Conservation (phyloP, 2,329 filamentous ascomycete genomes). For the Dactylellina sp. region DNA sequence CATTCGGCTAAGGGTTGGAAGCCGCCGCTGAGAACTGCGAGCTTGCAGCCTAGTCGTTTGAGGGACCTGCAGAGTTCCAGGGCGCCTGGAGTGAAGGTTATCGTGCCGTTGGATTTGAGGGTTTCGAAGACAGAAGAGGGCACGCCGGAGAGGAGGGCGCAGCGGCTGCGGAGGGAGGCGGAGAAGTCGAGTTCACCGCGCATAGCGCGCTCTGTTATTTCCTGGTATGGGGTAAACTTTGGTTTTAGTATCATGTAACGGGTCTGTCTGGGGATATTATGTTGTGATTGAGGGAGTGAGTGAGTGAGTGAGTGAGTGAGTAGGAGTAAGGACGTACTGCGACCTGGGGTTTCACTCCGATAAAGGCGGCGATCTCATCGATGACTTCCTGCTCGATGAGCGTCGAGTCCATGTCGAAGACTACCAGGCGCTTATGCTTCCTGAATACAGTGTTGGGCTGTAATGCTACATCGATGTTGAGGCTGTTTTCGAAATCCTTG, state of each 20-base stretch:
- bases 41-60: constrained; percentile 82
- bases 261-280: no score
- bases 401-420: constrained; percentile 99
- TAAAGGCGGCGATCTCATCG: constrained; percentile 87
- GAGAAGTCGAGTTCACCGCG: constrained; percentile 94
- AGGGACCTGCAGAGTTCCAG: constrained; percentile 78
- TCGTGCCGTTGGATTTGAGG: constrained; percentile 72
- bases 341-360: constrained; percentile 84
- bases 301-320: background rate
- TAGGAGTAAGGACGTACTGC: constrained; percentile 66
- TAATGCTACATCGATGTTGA: constrained; percentile 86
- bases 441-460: constrained; percentile 80
- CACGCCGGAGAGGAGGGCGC: constrained; percentile 83
- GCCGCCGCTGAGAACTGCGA: constrained; percentile 90
- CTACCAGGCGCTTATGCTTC: constrained; percentile 83
- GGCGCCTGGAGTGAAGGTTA: constrained; percentile 86
- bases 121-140: constrained; percentile 81
- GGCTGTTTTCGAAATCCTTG: constrained; percentile 85
- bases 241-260: no score
- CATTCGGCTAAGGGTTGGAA: constrained; percentile 90
- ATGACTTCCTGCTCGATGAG: constrained; percentile 98
- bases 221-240: constrained; percentile 62
- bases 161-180: constrained; percentile 81
- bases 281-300: background rate
- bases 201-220: constrained; percentile 94